Conservation (phyloP, 1,284 basidiomycete species). For the Sporisorium scitamineum region DNA sequence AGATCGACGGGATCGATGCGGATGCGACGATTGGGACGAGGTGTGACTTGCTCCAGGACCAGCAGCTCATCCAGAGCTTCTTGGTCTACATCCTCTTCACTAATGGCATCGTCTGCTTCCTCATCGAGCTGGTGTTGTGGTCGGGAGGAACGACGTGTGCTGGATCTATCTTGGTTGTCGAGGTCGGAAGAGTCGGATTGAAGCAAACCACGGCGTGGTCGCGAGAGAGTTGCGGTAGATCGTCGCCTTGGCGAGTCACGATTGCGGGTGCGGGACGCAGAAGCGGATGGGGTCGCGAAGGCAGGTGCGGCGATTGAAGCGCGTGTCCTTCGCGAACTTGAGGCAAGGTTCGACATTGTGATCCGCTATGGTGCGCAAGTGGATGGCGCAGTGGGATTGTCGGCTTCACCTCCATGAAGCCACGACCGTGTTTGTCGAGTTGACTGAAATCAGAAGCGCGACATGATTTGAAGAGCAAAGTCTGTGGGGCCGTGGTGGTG, state of each 20-base stretch:
- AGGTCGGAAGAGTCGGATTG: slow-evolving; percentile 17
- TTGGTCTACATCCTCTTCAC: slow-evolving; percentile 17
- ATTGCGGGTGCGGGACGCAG: slow-evolving; percentile 2
- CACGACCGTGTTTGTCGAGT: neutral
- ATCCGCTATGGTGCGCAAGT: neutral
- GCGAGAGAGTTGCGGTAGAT: slow-evolving; percentile 8
- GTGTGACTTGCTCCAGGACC: slow-evolving; percentile 33
- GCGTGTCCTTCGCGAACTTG: slow-evolving; percentile 21
- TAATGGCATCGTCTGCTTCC: slow-evolving; percentile 9
- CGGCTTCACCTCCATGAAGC: neutral
- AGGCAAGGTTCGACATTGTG: slow-evolving; percentile 15
- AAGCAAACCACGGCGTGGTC: neutral
- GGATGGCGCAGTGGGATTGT: neutral
- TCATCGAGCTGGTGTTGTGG: neutral
- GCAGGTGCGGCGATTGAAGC: slow-evolving; percentile 25
- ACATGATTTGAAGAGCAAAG: neutral
- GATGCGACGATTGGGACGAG: slow-evolving; percentile 23
- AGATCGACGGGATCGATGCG: slow-evolving; percentile 11
- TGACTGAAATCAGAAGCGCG: neutral
- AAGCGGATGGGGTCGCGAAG: slow-evolving; percentile 11
- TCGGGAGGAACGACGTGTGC: neutral
- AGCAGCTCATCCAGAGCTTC: slow-evolving; percentile 33
- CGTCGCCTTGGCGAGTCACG: slow-evolving; percentile 5
- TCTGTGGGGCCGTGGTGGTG: neutral
- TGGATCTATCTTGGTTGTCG: slow-evolving; percentile 3